A percentile compares a stretch with the other conserved stretches of the same genome.
phyloP scores from a whole-genome alignment of 2,329 filamentous ascomycete genomes.

The Bipolaris bicolor region DNA sequence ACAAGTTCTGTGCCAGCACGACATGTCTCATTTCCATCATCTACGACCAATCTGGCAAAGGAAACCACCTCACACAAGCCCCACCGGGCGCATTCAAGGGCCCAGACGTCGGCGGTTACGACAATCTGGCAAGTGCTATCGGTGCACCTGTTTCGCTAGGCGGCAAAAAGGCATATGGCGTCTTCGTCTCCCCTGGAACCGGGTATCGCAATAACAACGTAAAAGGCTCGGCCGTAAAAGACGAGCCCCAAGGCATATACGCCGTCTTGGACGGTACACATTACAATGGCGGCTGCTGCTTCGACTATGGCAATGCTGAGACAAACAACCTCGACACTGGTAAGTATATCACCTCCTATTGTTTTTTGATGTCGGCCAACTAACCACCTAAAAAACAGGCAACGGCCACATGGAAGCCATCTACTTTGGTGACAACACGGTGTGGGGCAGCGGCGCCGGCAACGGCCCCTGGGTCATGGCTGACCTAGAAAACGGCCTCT shows the following conservation, averaged over 20 bases:
- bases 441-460: conserved; percentile 64
- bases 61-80: conserved; percentile 68
- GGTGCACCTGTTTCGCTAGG: conserved; percentile 67
- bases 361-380: too few species aligned
- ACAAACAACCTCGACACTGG: conserved; percentile 53
- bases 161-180: conserved; percentile 67
- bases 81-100: conserved; percentile 64
- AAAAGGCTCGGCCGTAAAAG: conserved; percentile 61
- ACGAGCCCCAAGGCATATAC: conserved; percentile 66
- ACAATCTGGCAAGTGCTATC: conserved; percentile 64
- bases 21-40: conserved; percentile 69
- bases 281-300: conserved; percentile 63
- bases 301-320: conserved; percentile 54
- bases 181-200: conserved; percentile 66
- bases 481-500: conserved; percentile 71
- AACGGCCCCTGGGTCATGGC: conserved; percentile 72
- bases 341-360: neutral
- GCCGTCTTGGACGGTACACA: conserved; percentile 66
- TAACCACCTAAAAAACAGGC: conserved; percentile 29
- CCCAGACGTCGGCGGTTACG: conserved; percentile 62
- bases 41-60: conserved; percentile 68
- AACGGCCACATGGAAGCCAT: conserved; percentile 73
- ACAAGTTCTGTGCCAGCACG: conserved; percentile 65
- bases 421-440: conserved; percentile 64
- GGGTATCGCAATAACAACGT: conserved; percentile 67